Evolutionary conservation across 306 rosid genomes (phyloP).

Genomic region (Cercis canadensis): DNA sequence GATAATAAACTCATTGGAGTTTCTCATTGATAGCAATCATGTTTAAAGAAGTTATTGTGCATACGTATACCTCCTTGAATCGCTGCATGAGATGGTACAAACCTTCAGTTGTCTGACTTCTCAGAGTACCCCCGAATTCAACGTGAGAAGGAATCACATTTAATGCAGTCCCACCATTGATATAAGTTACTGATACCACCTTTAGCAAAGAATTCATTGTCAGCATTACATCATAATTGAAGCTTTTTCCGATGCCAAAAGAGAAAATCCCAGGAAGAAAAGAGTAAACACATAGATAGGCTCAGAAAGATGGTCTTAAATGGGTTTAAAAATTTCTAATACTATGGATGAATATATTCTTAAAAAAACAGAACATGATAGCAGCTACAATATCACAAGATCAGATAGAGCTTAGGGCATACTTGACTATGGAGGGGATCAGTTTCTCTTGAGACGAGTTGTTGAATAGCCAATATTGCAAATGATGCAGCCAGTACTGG

Average conservation of each 20-base stretch:
- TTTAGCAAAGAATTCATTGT: conserved; percentile 37
- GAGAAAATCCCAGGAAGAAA: conserved; percentile 16
- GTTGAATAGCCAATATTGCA: conserved; percentile 71
- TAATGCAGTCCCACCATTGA: conserved; percentile 58
- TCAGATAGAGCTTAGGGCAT: conserved; percentile 35
- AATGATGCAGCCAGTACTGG: conserved; percentile 73
- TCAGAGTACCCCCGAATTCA: conserved; percentile 70
- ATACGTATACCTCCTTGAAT: conserved; percentile 63
- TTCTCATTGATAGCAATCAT: not conserved
- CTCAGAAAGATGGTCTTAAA: too few relatives aligned
- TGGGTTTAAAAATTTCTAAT: not conserved
- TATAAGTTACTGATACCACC: conserved; percentile 68
- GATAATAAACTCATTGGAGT: not conserved
- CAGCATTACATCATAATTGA: conserved; percentile 11
- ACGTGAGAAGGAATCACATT: conserved; percentile 62
- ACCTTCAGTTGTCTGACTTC: conserved; percentile 74
- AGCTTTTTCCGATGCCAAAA: not conserved
- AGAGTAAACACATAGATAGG: not conserved
- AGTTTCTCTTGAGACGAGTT: conserved; percentile 71
- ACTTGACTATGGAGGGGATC: conserved; percentile 74
- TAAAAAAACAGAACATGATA: not conserved
- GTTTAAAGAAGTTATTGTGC: not conserved
- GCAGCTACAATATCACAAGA: conserved; percentile 14
- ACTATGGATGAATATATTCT: not conserved
- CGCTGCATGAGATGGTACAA: conserved; percentile 58